These are phyloP conservation scores for Cladosporium sp. DNA, from an alignment of 2,329 filamentous ascomycete genomes.

Conservation along the genomic window DNA sequence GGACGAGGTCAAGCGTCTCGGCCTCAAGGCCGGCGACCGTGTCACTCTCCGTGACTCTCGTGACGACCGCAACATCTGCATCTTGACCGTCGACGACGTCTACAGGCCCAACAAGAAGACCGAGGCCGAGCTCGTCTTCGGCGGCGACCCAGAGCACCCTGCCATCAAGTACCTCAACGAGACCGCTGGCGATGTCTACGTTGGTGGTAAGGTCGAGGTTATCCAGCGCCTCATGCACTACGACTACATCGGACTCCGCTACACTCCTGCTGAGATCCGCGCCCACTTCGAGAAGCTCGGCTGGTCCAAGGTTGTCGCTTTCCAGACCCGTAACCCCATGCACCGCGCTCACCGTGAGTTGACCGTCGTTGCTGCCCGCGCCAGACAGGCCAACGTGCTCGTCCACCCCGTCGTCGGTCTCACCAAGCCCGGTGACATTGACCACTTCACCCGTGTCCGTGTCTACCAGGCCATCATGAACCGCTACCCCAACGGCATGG, in stretches of 20 bases:
- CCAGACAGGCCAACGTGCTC: slow-evolving; percentile 95
- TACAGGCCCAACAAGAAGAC: slow-evolving; percentile 91
- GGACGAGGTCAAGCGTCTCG: slow-evolving; percentile 70
- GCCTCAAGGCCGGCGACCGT: slow-evolving; percentile 76
- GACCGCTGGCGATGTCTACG: slow-evolving; percentile 81
- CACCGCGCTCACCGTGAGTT: slow-evolving; percentile 97
- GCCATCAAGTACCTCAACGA: slow-evolving; percentile 87
- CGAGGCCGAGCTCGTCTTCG: slow-evolving; percentile 93
- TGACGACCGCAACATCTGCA: slow-evolving; percentile 93
- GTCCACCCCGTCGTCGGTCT: slow-evolving; percentile 98
- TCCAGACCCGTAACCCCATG: slow-evolving; percentile 99
- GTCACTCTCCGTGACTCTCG: slow-evolving; percentile 91
- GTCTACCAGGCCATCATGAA: slow-evolving; percentile 97
- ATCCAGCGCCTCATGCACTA: slow-evolving; percentile 97
- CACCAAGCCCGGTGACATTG: slow-evolving; percentile 98
- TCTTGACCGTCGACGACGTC: slow-evolving; percentile 91
- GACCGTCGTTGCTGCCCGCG: slow-evolving; percentile 93
- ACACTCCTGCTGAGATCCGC: slow-evolving; percentile 91
- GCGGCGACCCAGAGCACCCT: slow-evolving; percentile 82
- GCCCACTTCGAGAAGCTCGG: slow-evolving; percentile 99
- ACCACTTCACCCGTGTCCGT: slow-evolving; percentile 98
- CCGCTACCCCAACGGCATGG: slow-evolving; percentile 98
- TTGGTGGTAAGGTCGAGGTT: slow-evolving; percentile 94
- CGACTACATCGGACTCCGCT: slow-evolving; percentile 95
- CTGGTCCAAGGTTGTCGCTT: slow-evolving; percentile 95